These are phyloP conservation scores for Penicillium pancosmium DNA, from an alignment of 495 filamentous ascomycete genomes.

Conservation along the genomic window DNA sequence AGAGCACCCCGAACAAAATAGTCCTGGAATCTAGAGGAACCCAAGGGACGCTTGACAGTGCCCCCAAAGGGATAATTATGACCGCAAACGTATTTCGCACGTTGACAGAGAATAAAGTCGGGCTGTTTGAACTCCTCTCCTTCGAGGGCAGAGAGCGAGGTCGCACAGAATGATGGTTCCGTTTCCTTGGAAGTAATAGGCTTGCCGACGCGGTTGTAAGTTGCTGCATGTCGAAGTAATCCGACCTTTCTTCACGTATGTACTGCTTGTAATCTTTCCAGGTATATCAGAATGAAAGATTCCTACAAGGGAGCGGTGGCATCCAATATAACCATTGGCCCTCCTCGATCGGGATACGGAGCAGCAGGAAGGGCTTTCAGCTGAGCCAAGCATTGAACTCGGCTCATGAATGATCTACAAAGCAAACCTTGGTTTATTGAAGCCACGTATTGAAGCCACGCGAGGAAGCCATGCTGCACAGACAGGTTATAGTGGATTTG, in stretches of 20 bases:
- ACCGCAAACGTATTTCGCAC: slow-evolving; percentile 9
- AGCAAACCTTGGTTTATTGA: background rate
- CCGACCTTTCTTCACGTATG: background rate
- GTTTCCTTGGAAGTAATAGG: background rate
- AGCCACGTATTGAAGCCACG: background rate
- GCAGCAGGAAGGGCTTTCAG: background rate
- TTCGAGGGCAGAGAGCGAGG: background rate
- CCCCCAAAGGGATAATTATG: slow-evolving; percentile 11
- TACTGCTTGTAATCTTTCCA: too few species aligned
- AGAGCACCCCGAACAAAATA: slow-evolving; percentile 2
- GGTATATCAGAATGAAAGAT: too few species aligned
- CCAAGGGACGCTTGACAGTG: slow-evolving; percentile 8
- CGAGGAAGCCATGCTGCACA: background rate
- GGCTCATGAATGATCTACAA: background rate
- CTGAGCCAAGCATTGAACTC: background rate
- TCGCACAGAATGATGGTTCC: background rate
- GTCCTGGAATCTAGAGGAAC: slow-evolving; percentile 5
- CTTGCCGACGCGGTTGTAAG: background rate
- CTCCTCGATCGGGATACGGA: background rate
- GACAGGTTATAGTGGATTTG: background rate
- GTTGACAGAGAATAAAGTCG: slow-evolving; percentile 9
- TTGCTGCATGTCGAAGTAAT: background rate
- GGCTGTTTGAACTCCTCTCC: background rate
- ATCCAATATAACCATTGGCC: background rate
- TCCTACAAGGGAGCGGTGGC: background rate